Evolutionary conservation across 495 filamentous ascomycete genomes (phyloP), one percentile per base, ranked within the genome.

Genomic region (Hypomontagnella submonticulosa): DNA sequence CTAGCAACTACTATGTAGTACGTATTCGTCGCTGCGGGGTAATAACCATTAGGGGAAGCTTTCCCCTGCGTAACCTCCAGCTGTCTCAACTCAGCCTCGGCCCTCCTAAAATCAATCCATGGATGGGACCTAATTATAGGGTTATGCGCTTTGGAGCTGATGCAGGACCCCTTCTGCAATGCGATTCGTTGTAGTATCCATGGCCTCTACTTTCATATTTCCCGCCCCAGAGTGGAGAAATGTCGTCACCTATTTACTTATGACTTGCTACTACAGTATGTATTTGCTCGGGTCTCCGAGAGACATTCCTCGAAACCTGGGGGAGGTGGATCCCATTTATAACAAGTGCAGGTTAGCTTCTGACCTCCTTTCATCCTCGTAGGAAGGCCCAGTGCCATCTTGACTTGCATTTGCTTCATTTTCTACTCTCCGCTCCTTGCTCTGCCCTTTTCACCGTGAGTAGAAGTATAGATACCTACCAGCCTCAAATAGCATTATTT

Each of bases 241-340:
- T 67, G 52, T 62, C 64, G 64, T 67, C 58, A 51, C 41, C 63
- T 23, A 12, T 50, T 34, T 27, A 30, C 20, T 34, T 43, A 44
- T 57, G 44, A 49, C 34, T 63, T 54, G 60, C 16, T 43, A 18
- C 47, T 16, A 50, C 37, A n/a, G n/a, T n/a, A n/a, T n/a, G n/a
- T n/a, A n/a, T n/a, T 55, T 46, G 30, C 44, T 54, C 27, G 37
- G 37, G 51, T 30, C 18, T 42, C 50, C 34, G 19, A n/a, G n/a
- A 33, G 33, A 19, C 41, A 36, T 38, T 32, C 61, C 47, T 65
- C 54, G 47, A 65, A 65, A 65, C 40, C 61, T 58, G 61, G 61
- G 61, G 61, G 20, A 64, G 47, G 61, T 65, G 54, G 54, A 44
- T 27, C 48, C 61, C 57, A 23, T 47, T 47, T 58, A 47, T 36